Conservation (phyloP, 371 early-diverging fungal genomes). For the Zychaea mexicana region DNA sequence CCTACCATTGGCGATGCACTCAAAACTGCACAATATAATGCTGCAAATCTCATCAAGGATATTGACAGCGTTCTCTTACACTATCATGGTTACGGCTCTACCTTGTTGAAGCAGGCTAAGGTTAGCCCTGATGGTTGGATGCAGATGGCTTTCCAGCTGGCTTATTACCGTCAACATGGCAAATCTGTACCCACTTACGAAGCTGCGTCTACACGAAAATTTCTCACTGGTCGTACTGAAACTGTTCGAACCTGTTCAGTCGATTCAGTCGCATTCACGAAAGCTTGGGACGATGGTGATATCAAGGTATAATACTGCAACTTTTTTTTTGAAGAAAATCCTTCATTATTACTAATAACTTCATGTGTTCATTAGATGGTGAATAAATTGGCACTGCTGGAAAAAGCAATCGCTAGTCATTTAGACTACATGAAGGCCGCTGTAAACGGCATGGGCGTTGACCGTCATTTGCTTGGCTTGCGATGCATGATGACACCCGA, state of each 20-base stretch:
- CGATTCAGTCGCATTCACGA: conserved; percentile 69
- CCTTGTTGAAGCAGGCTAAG: conserved; percentile 80
- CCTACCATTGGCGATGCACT: conserved; percentile 38
- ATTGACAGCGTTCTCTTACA: conserved; percentile 74
- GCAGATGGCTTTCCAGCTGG: conserved; percentile 87
- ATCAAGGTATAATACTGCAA: conserved; percentile 27
- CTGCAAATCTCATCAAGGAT: conserved; percentile 65
- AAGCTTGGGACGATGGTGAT: conserved; percentile 66
- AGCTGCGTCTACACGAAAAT: conserved; percentile 82
- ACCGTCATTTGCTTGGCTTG: conserved; percentile 87
- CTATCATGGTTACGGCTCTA: conserved; percentile 73
- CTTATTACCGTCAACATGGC: conserved; percentile 77
- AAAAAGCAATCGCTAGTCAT: conserved; percentile 71
- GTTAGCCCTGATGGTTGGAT: conserved; percentile 84
- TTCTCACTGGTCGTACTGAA: conserved; percentile 85
- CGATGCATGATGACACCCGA: conserved; percentile 81
- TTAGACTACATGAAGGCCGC: conserved; percentile 66
- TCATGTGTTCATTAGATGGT: conserved; percentile 30
- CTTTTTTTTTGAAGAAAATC: not conserved
- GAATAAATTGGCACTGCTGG: conserved; percentile 61
- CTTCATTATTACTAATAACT: not conserved
- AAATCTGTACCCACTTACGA: conserved; percentile 79
- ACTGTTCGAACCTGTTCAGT: conserved; percentile 73
- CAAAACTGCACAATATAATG: conserved; percentile 61
- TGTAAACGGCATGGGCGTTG: conserved; percentile 75